Percentiles rank a stretch among this genome's conserved stretches.
Evolutionary conservation across 2,329 filamentous ascomycete species (phyloP).

Genomic region (Fusarium sp.): DNA sequence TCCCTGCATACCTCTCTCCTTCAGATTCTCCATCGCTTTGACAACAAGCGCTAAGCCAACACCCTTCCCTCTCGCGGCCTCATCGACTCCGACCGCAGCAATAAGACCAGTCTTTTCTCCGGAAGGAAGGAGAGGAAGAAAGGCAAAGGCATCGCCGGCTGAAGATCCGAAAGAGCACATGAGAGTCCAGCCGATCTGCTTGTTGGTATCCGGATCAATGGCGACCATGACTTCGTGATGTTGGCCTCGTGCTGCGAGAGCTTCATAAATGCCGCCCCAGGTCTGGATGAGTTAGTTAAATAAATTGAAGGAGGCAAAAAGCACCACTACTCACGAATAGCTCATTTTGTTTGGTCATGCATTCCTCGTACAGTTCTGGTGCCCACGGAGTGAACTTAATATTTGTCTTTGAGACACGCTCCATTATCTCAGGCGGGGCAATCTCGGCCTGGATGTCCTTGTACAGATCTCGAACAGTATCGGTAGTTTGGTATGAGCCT

Average conservation of each 20-base stretch:
- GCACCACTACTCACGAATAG: conserved; percentile 18
- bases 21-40: conserved; percentile 33
- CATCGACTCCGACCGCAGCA: conserved; percentile 35
- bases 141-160: not conserved
- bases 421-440: conserved; percentile 25
- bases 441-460: conserved; percentile 18
- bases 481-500: too few species aligned
- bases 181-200: conserved; percentile 38
- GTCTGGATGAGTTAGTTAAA: not conserved
- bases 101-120: conserved; percentile 34
- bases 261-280: conserved; percentile 28
- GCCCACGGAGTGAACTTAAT: conserved; percentile 35
- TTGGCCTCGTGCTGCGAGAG: conserved; percentile 20
- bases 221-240: conserved; percentile 35
- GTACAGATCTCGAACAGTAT: not conserved
- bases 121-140: conserved; percentile 30
- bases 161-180: conserved; percentile 29
- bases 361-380: conserved; percentile 35
- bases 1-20: conserved; percentile 30
- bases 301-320: too few species aligned
- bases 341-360: conserved; percentile 31
- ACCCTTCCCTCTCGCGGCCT: conserved; percentile 28
- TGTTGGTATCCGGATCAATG: conserved; percentile 34
- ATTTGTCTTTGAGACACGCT: conserved; percentile 26
- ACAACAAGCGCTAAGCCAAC: conserved; percentile 33